Percentiles rank a stretch among this genome's conserved stretches.
phyloP scores from a whole-genome alignment of 768 basidiomycete genomes.

The Strobilomyces dryophilus region DNA sequence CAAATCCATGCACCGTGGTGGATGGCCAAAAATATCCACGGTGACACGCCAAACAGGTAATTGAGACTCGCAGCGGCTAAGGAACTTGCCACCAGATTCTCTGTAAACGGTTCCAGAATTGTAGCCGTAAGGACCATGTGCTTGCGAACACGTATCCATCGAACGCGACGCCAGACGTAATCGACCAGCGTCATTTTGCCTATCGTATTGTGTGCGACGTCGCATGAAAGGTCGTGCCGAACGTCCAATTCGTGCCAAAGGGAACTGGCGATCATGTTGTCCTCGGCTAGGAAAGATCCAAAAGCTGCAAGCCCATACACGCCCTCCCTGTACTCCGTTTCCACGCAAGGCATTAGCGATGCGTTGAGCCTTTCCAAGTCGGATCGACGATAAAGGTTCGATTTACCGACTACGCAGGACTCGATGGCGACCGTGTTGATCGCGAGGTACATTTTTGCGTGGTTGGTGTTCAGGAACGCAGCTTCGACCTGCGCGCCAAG shows the following conservation, averaged over 20 bases:
- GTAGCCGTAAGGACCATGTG: conserved; percentile 89
- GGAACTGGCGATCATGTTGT: conserved; percentile 93
- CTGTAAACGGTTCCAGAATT: conserved; percentile 88
- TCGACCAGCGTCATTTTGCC: conserved; percentile 82
- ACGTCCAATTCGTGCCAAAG: conserved; percentile 92
- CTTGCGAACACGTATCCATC: conserved; percentile 97
- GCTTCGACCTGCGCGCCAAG: conserved; percentile 87
- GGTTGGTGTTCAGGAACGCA: conserved; percentile 94
- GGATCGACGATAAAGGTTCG: conserved; percentile 87
- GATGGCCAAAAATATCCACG: conserved; percentile 49
- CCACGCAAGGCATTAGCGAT: conserved; percentile 47
- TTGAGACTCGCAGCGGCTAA: conserved; percentile 56
- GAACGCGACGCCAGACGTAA: conserved; percentile 84
- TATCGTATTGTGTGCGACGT: conserved; percentile 84
- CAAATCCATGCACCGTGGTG: conserved; percentile 70
- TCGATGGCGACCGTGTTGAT: conserved; percentile 87
- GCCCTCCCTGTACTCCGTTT: conserved; percentile 19
- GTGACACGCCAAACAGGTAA: conserved; percentile 47
- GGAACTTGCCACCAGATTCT: conserved; percentile 67
- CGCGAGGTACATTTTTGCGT: conserved; percentile 97
- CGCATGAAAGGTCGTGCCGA: conserved; percentile 86
- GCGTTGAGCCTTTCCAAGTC: conserved; percentile 77
- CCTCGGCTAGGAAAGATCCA: conserved; percentile 89
- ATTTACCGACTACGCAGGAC: conserved; percentile 97
- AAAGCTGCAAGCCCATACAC: conserved; percentile 69